A percentile compares a stretch with the other conserved stretches of the same genome.
Conservation (phyloP, 2,329 filamentous ascomycete genomes). For the Clarireedia monteithiana region DNA sequence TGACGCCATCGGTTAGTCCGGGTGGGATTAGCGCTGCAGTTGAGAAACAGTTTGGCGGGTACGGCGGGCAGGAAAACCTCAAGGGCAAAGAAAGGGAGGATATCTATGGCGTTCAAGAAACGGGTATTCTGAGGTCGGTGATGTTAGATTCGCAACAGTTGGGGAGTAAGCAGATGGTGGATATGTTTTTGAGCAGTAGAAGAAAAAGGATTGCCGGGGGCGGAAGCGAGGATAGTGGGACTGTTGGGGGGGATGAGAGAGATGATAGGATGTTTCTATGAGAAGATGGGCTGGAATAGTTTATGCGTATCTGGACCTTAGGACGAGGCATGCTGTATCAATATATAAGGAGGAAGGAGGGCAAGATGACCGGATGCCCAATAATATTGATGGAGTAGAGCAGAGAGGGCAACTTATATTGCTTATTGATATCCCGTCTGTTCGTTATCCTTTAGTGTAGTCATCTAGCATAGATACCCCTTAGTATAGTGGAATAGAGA, state of each 20-base stretch:
- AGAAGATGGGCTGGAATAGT: too few relatives aligned
- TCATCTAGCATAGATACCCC: too few relatives aligned
- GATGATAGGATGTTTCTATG: too few relatives aligned
- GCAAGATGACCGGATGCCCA: too few relatives aligned
- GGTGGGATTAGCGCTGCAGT: conserved; percentile 21
- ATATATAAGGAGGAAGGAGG: too few relatives aligned
- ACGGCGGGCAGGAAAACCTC: not conserved
- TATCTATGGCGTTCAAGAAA: conserved; percentile 13
- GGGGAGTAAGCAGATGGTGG: conserved; percentile 46
- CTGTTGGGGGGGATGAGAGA: not conserved
- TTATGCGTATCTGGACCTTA: too few relatives aligned
- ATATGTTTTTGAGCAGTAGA: conserved; percentile 44
- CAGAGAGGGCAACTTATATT: too few relatives aligned
- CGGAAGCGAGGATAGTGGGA: conserved; percentile 31
- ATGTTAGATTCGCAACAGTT: conserved; percentile 30
- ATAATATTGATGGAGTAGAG: too few relatives aligned
- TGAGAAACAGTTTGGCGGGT: conserved; percentile 28
- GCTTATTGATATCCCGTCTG: too few relatives aligned
- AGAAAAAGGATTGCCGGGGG: conserved; percentile 34
- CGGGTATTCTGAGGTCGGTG: conserved; percentile 19
- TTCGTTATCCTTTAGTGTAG: too few relatives aligned
- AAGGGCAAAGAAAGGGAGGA: conserved; percentile 10
- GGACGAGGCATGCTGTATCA: too few relatives aligned
- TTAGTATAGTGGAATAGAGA: too few relatives aligned
- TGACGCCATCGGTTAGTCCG: conserved; percentile 16